These are phyloP conservation scores for Protomyces lactucae-debilis DNA, from an alignment of 1,139 yeast species.

Conservation along the genomic window DNA sequence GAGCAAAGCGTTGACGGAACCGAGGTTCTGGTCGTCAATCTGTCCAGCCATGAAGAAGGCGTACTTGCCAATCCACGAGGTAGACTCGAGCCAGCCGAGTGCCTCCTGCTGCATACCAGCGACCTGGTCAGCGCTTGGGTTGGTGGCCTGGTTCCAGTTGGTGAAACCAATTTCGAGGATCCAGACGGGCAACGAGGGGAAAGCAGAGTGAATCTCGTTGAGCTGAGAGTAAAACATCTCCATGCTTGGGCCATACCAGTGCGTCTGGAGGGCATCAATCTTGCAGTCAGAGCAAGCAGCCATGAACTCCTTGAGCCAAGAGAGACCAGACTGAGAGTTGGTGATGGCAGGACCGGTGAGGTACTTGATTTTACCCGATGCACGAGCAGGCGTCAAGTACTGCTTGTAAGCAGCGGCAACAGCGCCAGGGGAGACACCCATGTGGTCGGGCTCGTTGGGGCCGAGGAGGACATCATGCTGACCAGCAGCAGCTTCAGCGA, in stretches of 20 bases:
- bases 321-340: constrained; percentile 20
- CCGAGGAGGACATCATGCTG: constrained; percentile 7
- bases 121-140: constrained; percentile 14
- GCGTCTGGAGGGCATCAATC: constrained; percentile 10
- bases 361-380: constrained; percentile 1
- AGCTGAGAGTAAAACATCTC: constrained; percentile 12
- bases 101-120: constrained; percentile 15
- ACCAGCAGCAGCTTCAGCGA: not conserved
- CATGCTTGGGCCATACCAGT: constrained; percentile 23
- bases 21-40: constrained; percentile 12
- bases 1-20: constrained; percentile 10
- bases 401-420: constrained; percentile 17
- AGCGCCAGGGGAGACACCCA: constrained; percentile 4
- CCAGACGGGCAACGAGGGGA: constrained; percentile 14
- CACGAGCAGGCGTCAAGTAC: constrained; percentile 13
- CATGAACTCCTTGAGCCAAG: constrained; percentile 22
- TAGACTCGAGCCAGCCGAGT: constrained; percentile 19
- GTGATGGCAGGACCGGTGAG: constrained; percentile 21
- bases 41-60: constrained; percentile 24
- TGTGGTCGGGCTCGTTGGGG: constrained; percentile 26
- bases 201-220: constrained; percentile 21
- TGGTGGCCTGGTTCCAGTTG: constrained; percentile 24
- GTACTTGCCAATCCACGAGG: constrained; percentile 10
- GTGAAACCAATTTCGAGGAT: constrained; percentile 26
- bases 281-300: constrained; percentile 12